A percentile compares a stretch with the other conserved stretches of the same genome.
phyloP scores from a whole-genome alignment of 78 protist species.

The Dictyostelium purpureum region DNA sequence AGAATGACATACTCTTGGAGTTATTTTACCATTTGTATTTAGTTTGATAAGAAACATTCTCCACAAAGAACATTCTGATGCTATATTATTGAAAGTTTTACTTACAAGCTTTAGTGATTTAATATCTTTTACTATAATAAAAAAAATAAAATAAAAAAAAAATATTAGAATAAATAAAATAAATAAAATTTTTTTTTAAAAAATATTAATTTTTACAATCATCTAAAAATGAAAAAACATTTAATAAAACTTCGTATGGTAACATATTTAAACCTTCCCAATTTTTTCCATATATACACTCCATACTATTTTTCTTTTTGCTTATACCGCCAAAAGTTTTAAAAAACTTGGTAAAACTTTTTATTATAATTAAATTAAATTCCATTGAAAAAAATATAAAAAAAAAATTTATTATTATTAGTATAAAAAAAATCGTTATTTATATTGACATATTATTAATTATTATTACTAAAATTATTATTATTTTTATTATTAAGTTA shows the following conservation, averaged over 20 bases:
- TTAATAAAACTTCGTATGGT: constrained; percentile 44
- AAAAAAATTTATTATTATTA: no score
- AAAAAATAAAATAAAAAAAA: neutral
- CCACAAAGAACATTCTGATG: constrained; percentile 58
- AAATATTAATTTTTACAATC: constrained; percentile 12
- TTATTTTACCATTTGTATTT: neutral
- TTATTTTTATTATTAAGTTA: neutral
- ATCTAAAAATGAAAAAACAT: constrained; percentile 50
- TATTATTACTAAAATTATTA: neutral
- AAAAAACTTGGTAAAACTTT: neutral
- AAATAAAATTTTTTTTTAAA: neutral
- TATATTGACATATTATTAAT: neutral
- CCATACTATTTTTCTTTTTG: constrained; percentile 13
- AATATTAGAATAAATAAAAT: neutral
- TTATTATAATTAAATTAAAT: no score
- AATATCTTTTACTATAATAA: constrained; percentile 32
- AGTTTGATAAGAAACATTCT: constrained; percentile 40
- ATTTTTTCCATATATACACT: neutral
- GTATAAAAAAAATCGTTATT: neutral
- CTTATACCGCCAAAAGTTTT: constrained; percentile 1
- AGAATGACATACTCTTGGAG: constrained; percentile 76
- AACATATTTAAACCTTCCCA: constrained; percentile 10
- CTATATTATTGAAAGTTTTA: constrained; percentile 4
- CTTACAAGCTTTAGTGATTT: constrained; percentile 30
- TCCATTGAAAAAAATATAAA: no score